phyloP scores from a whole-genome alignment of 805 yeast genomes.

The Candida schatavii region DNA sequence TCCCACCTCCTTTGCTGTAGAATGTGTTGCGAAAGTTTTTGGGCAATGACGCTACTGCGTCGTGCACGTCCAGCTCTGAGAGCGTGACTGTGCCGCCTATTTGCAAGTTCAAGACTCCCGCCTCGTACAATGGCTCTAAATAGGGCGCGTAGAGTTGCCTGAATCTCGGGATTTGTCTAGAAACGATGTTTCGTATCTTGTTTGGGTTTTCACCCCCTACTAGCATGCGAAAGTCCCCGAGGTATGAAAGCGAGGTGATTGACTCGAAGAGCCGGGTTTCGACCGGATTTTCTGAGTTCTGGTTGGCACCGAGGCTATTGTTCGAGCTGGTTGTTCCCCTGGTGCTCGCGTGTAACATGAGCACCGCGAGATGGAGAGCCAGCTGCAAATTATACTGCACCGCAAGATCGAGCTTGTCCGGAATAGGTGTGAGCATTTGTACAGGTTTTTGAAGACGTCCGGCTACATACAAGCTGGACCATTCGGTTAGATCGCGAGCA shows the following conservation, averaged over 20 bases:
- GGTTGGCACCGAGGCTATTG: constrained; percentile 22
- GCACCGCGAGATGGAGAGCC: constrained; percentile 68
- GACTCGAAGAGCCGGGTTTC: constrained; percentile 58
- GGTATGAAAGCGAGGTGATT: constrained; percentile 77
- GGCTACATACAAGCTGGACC: constrained; percentile 85
- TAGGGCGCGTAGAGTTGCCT: constrained; percentile 72
- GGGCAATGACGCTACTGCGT: constrained; percentile 44
- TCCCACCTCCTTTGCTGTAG: constrained; percentile 14
- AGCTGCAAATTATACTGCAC: constrained; percentile 75
- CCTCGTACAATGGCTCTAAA: constrained; percentile 38
- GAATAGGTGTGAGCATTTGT: constrained; percentile 52
- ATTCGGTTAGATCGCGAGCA: constrained; percentile 68
- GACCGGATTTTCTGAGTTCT: too few species aligned
- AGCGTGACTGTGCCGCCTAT: not conserved
- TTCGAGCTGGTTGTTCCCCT: constrained; percentile 43
- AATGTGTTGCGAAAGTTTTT: constrained; percentile 42
- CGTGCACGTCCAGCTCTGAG: constrained; percentile 17
- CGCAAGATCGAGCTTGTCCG: constrained; percentile 46
- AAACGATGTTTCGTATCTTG: constrained; percentile 82
- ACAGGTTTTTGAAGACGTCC: constrained; percentile 96
- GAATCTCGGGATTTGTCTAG: constrained; percentile 69
- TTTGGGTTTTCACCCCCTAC: constrained; percentile 91
- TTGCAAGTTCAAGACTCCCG: not conserved
- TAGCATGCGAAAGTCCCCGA: constrained; percentile 85
- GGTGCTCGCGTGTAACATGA: constrained; percentile 24